Evolutionary conservation across 495 filamentous ascomycete species (phyloP).

Genomic region (Thermothielavioides terrestris): DNA sequence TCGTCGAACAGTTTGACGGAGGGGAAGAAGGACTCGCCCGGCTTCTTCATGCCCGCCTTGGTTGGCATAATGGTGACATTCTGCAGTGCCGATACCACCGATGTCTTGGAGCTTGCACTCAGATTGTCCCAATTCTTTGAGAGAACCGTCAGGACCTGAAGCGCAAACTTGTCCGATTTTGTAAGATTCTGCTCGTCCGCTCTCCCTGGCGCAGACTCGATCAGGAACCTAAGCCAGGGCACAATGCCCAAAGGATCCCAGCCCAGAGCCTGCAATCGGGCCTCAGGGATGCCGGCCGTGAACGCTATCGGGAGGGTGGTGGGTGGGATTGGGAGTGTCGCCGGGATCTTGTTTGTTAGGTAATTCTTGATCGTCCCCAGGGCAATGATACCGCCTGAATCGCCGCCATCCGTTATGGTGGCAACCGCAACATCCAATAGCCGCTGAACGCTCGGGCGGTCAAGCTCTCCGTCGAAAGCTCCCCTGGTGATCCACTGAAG

Average conservation of each 20-base stretch:
- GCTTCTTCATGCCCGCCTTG: slow-evolving; percentile 79
- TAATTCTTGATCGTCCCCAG: slow-evolving; percentile 68
- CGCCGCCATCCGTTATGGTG: slow-evolving; percentile 55
- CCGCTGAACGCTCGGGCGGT: slow-evolving; percentile 48
- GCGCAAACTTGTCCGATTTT: slow-evolving; percentile 63
- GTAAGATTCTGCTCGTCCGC: slow-evolving; percentile 48
- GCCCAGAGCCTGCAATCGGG: slow-evolving; percentile 64
- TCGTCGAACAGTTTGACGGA: slow-evolving; percentile 90
- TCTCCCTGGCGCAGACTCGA: slow-evolving; percentile 47
- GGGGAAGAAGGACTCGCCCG: slow-evolving; percentile 83
- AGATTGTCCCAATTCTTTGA: slow-evolving; percentile 84
- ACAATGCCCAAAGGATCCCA: slow-evolving; percentile 77
- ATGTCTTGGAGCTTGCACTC: slow-evolving; percentile 53
- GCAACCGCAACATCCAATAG: slow-evolving; percentile 76
- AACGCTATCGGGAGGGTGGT: slow-evolving; percentile 74
- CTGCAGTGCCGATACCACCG: slow-evolving; percentile 52
- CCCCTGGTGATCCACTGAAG: slow-evolving; percentile 71
- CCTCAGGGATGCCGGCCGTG: slow-evolving; percentile 45
- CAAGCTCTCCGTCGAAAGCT: slow-evolving; percentile 57
- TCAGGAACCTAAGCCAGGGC: slow-evolving; percentile 72
- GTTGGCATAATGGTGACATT: slow-evolving; percentile 77
- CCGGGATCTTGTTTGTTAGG: slow-evolving; percentile 65
- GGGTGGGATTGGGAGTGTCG: slow-evolving; percentile 75
- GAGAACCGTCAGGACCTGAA: slow-evolving; percentile 64
- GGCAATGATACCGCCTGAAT: slow-evolving; percentile 58